Base-by-base conservation (phyloP, 495 filamentous ascomycete species). In the Cercophora scortea region DNA sequence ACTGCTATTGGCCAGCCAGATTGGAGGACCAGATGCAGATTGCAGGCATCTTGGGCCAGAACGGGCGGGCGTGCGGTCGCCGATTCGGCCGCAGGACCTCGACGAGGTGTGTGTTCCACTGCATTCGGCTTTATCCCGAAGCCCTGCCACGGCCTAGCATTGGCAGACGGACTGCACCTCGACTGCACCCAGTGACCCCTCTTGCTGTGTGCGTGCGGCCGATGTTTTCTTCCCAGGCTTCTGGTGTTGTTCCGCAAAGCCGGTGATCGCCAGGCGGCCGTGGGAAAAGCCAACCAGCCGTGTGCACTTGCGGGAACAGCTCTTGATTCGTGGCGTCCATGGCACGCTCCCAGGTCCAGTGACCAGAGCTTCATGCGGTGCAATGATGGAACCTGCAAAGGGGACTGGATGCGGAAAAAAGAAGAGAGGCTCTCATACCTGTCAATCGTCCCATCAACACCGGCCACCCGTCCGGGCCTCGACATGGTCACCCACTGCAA, bases 371-470 rank as follows among this genome's bases (percentile, higher is more conserved):
- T 56, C 51, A 72, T 76, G 73, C 67, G 63, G 67, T 57, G 61
- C 67, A 64, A 72, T 65, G 56, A 8, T 33, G 55, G 25, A 12
- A 34, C n/a, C 36, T 56, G 50, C 41, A 42, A 44, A 55, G 33
- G 50, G 50, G 38, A 45, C 18, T 38, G 40, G 43, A 46, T 44
- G 41, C 43, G 45, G 49, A 41, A 18, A 41, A 55, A 55, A 40
- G 55, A 52, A 35, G 49, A 50, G 61, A 62, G 65, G 36, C 56
- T 59, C 54, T 56, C 90, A 85, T 82, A 96, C 90, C 88, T 91
- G 79, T 96, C 89, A 68, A 95, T 73, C 58, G 82, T 76, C 51
- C 89, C 84, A 67, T 90, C 79, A 8, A 85, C 80, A 63, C 76
- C 76, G 67, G 87, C 89, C 38, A 95, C 65, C 68, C 71, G 75